Evolutionary conservation across 306 rosid species (phyloP).

Genomic region (Sicyos baderoa): DNA sequence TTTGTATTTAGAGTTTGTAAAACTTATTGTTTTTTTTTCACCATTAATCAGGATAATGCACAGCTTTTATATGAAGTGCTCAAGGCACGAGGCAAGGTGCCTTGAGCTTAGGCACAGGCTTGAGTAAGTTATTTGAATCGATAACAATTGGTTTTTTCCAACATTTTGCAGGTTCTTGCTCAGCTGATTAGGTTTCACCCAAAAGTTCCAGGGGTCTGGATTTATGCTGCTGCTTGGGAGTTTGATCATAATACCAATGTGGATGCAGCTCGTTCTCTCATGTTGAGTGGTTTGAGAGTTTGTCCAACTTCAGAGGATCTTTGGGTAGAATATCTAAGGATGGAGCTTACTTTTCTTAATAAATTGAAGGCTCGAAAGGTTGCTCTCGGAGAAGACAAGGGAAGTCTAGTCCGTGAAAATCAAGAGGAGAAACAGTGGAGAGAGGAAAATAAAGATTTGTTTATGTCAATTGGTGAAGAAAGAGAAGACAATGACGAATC

Average conservation of each 20-base stretch:
- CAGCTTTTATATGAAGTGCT: no score
- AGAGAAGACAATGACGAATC: slow-evolving; percentile 27
- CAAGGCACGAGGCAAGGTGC: no score
- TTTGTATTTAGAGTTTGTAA: no score
- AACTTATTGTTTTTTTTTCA: no score
- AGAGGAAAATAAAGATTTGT: slow-evolving; percentile 66
- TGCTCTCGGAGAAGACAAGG: slow-evolving; percentile 85
- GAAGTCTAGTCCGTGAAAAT: slow-evolving; percentile 39
- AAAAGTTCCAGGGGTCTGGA: slow-evolving; percentile 80
- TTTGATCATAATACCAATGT: slow-evolving; percentile 75
- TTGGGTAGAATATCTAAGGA: slow-evolving; percentile 89
- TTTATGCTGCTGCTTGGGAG: slow-evolving; percentile 99
- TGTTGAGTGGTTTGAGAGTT: slow-evolving; percentile 80
- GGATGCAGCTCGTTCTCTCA: slow-evolving; percentile 73
- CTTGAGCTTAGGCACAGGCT: no score
- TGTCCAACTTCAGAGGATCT: slow-evolving; percentile 72
- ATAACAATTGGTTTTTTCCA: neutral
- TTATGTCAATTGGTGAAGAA: slow-evolving; percentile 50
- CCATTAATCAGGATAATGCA: no score
- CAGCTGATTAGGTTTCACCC: slow-evolving; percentile 76
- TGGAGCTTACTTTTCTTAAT: slow-evolving; percentile 83
- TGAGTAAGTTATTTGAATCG: no score
- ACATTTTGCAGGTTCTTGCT: slow-evolving; percentile 53
- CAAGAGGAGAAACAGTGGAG: slow-evolving; percentile 63
- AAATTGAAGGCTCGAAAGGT: slow-evolving; percentile 84